phyloP scores from a whole-genome alignment of 73 alveolate genomes.

The Blepharisma stoltei region DNA sequence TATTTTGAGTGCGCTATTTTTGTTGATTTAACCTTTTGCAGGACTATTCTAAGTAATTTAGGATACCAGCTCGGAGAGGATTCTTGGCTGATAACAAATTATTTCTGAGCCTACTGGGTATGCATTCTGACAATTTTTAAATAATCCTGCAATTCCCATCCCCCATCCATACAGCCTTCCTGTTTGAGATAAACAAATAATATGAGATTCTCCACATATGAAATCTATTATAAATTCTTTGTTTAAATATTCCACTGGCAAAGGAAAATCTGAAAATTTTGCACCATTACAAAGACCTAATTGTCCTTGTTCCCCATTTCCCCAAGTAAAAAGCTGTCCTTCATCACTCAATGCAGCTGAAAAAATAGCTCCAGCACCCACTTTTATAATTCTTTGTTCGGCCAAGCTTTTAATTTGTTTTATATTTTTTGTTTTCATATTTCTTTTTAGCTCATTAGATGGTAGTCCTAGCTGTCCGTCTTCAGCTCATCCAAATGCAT shows the following conservation, averaged over 20 bases:
- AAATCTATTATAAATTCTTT: conserved; percentile 48
- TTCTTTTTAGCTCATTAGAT: background rate
- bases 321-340: conserved; percentile 81
- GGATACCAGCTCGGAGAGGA: background rate
- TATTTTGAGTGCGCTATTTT: too few relatives aligned
- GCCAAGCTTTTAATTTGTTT: background rate
- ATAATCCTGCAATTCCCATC: conserved; percentile 49
- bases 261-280: conserved; percentile 40
- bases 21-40: too few relatives aligned
- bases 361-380: conserved; percentile 78
- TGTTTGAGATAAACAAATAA: conserved; percentile 54
- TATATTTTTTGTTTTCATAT: background rate
- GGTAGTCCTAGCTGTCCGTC: conserved; percentile 51
- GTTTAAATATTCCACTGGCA: conserved; percentile 37
- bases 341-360: conserved; percentile 57
- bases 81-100: conserved; percentile 7
- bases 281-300: conserved; percentile 64
- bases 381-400: conserved; percentile 29
- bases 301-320: conserved; percentile 80
- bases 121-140: background rate
- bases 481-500: conserved; percentile 60
- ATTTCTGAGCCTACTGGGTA: conserved; percentile 16
- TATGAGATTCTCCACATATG: conserved; percentile 76
- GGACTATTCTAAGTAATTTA: too few relatives aligned
- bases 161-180: conserved; percentile 88